Conservation (phyloP, 345 rosid genomes). For the Litchi chinensis region DNA sequence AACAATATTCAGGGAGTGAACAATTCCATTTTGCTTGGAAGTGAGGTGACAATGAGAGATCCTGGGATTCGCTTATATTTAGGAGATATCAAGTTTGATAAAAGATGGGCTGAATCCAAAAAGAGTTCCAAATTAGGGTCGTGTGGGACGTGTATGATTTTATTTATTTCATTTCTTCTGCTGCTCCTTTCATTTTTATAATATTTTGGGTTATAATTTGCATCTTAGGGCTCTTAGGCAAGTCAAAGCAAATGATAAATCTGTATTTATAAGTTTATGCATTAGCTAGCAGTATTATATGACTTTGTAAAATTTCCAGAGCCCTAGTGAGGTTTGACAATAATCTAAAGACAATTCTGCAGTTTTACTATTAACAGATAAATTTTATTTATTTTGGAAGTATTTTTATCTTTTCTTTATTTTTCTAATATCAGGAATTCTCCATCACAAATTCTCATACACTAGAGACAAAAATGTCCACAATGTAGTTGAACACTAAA, state of each 20-base stretch:
- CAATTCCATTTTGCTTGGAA: slow-evolving; percentile 46
- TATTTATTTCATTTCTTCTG: neutral
- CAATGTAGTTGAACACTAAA: neutral
- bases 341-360: no score
- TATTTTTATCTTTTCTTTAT: no score
- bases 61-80: slow-evolving; percentile 36
- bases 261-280: no score
- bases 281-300: no score
- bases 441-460: neutral
- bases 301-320: neutral
- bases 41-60: slow-evolving; percentile 42
- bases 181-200: slow-evolving; percentile 7
- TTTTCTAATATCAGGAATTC: neutral
- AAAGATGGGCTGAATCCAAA: neutral
- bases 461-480: neutral
- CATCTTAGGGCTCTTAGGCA: neutral
- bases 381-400: no score
- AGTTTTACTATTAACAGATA: no score
- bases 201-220: neutral
- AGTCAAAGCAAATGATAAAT: no score
- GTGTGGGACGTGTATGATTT: neutral
- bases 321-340: no score
- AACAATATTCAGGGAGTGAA: slow-evolving; percentile 52
- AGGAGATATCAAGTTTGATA: slow-evolving; percentile 4
- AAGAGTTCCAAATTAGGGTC: neutral